These are phyloP conservation scores for Phytophthora constricta DNA, from an alignment of 352 stramenopile species.

Conservation along the genomic window DNA sequence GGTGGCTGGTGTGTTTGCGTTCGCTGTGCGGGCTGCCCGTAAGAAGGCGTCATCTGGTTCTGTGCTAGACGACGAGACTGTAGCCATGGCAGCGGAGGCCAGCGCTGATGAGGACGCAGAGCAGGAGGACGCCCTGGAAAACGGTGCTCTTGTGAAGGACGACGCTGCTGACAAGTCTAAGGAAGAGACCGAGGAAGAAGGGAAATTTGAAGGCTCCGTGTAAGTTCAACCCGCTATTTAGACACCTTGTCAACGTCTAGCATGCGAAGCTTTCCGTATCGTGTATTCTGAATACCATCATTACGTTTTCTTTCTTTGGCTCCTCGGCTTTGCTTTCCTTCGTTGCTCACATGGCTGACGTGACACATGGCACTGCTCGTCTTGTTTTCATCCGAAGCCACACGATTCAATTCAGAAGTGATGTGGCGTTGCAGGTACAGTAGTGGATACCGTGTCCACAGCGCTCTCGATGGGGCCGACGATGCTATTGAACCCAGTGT, in stretches of 20 bases:
- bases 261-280: constrained; percentile 31
- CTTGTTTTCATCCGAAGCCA: too few relatives aligned
- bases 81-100: constrained; percentile 43
- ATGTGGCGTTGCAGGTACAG: too few relatives aligned
- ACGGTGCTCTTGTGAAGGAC: constrained; percentile 36
- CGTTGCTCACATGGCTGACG: not conserved
- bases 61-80: constrained; percentile 41
- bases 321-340: not conserved
- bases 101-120: constrained; percentile 43
- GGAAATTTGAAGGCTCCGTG: constrained; percentile 62
- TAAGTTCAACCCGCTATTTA: constrained; percentile 31
- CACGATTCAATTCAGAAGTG: too few relatives aligned
- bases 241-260: not conserved
- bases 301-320: too few relatives aligned
- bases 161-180: constrained; percentile 22
- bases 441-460: not conserved
- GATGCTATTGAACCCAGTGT: too few relatives aligned
- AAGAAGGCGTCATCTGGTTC: constrained; percentile 24
- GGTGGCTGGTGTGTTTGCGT: constrained; percentile 35
- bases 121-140: constrained; percentile 44
- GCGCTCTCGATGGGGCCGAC: too few relatives aligned
- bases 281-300: constrained; percentile 34
- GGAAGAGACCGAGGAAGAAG: constrained; percentile 37
- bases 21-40: constrained; percentile 36
- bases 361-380: too few relatives aligned